A percentile compares a stretch with the other conserved stretches of the same genome.
Evolutionary conservation across 306 rosid genomes (phyloP).

Genomic region (Rosa multiflora): DNA sequence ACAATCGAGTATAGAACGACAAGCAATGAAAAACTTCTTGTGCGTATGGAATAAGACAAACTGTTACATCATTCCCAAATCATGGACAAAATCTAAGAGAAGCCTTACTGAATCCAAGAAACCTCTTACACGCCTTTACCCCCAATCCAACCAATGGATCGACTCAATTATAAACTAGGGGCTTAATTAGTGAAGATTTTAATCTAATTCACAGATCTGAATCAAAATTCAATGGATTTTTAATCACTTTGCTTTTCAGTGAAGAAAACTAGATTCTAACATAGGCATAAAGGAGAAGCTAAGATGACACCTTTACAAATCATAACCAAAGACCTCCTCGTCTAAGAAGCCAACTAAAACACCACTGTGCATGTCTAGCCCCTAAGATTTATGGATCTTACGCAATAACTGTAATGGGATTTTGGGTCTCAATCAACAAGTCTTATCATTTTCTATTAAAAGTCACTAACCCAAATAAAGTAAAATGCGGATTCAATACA

Average conservation of each 20-base stretch:
- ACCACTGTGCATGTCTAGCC: background rate
- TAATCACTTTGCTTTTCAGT: background rate
- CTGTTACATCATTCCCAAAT: constrained; percentile 1
- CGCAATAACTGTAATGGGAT: background rate
- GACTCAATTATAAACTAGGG: background rate
- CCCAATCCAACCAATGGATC: background rate
- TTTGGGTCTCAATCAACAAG: background rate
- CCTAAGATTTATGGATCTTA: background rate
- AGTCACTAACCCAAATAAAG: background rate
- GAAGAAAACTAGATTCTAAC: background rate
- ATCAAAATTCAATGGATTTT: background rate
- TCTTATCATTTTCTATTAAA: background rate
- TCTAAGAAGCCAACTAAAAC: background rate
- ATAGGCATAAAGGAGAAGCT: constrained; percentile 3
- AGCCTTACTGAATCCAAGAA: background rate
- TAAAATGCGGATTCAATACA: background rate
- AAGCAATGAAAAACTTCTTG: background rate
- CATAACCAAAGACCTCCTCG: background rate
- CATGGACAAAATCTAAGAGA: background rate
- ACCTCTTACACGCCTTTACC: background rate
- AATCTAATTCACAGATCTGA: constrained; percentile 3
- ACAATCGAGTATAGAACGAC: background rate
- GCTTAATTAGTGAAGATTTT: background rate
- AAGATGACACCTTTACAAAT: background rate
- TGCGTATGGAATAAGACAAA: background rate